These are phyloP conservation scores for Pythium dissotocum DNA, from an alignment of 352 stramenopile species.

Conservation along the genomic window DNA sequence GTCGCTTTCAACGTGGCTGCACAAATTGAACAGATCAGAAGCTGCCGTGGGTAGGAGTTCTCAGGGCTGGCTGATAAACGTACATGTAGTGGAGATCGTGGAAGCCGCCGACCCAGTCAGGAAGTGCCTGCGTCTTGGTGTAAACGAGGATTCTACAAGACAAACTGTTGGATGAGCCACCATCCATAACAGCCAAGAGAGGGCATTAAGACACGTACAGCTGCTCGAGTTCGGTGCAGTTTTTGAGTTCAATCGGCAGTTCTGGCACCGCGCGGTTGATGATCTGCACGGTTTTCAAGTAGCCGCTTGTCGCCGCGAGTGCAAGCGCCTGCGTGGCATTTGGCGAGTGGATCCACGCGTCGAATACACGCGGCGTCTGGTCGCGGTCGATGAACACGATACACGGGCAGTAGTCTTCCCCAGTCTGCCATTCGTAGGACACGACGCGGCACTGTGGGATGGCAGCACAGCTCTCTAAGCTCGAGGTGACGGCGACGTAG, in stretches of 20 bases:
- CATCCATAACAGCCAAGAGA: not conserved
- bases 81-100: slow-evolving; percentile 30
- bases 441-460: slow-evolving; percentile 21
- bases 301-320: slow-evolving; percentile 12
- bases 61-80: not conserved
- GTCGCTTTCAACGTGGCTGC: slow-evolving; percentile 7
- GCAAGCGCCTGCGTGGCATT: slow-evolving; percentile 20
- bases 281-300: slow-evolving; percentile 30
- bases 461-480: not conserved
- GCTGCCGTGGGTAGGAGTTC: not conserved
- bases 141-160: slow-evolving; percentile 31
- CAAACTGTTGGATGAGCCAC: not conserved
- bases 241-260: slow-evolving; percentile 18
- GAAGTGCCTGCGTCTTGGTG: slow-evolving; percentile 23
- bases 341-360: slow-evolving; percentile 20
- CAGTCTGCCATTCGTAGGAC: slow-evolving; percentile 22
- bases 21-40: not conserved
- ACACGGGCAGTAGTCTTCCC: slow-evolving; percentile 20
- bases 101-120: slow-evolving; percentile 23
- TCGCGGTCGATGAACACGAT: slow-evolving; percentile 32
- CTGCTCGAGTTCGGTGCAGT: slow-evolving; percentile 27
- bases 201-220: slow-evolving; percentile 3
- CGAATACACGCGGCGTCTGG: not conserved
- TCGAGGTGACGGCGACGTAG: slow-evolving; percentile 8
- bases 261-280: slow-evolving; percentile 24